A percentile compares a stretch with the other conserved stretches of the same genome.
These are phyloP conservation scores for Xanthoconium stramineum DNA, from an alignment of 768 basidiomycete species.

Conservation along the genomic window DNA sequence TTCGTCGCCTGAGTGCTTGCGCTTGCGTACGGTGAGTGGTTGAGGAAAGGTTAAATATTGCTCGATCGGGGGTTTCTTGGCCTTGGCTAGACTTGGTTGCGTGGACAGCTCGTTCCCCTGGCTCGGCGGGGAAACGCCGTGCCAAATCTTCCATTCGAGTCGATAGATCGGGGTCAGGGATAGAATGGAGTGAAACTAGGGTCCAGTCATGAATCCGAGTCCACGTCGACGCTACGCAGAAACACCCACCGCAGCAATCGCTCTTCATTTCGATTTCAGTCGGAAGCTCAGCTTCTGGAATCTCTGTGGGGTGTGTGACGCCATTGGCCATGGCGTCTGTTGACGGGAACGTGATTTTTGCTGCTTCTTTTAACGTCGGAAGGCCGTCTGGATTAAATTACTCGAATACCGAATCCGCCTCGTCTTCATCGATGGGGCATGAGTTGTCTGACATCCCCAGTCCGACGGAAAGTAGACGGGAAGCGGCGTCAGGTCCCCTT, in stretches of 20 bases:
- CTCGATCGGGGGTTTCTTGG: slow-evolving; percentile 36
- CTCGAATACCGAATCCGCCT: slow-evolving; percentile 44
- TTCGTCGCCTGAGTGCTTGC: slow-evolving; percentile 26
- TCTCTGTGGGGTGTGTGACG: slow-evolving; percentile 35
- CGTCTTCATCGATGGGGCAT: slow-evolving; percentile 32
- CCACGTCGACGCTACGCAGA: background rate
- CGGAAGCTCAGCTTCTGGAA: slow-evolving; percentile 69
- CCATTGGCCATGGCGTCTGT: slow-evolving; percentile 31
- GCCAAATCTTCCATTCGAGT: slow-evolving; percentile 73
- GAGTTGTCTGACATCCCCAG: slow-evolving; percentile 41
- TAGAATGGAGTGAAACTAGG: slow-evolving; percentile 79
- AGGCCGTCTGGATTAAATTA: slow-evolving; percentile 76
- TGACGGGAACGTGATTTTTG: slow-evolving; percentile 66
- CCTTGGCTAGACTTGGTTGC: slow-evolving; percentile 17
- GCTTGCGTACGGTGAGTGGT: slow-evolving; percentile 21
- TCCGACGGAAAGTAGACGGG: slow-evolving; percentile 75
- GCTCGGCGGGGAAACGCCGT: slow-evolving; percentile 78
- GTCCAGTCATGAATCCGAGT: slow-evolving; percentile 5
- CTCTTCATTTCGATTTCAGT: slow-evolving; percentile 71
- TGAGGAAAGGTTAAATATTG: slow-evolving; percentile 34
- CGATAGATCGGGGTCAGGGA: slow-evolving; percentile 64
- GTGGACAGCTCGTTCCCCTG: slow-evolving; percentile 62
- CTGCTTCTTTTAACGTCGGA: slow-evolving; percentile 63
- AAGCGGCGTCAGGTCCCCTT: slow-evolving; percentile 69
- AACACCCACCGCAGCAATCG: slow-evolving; percentile 56